These are phyloP conservation scores for Dioszegia crocea DNA, from an alignment of 768 basidiomycete species.

Conservation along the genomic window DNA sequence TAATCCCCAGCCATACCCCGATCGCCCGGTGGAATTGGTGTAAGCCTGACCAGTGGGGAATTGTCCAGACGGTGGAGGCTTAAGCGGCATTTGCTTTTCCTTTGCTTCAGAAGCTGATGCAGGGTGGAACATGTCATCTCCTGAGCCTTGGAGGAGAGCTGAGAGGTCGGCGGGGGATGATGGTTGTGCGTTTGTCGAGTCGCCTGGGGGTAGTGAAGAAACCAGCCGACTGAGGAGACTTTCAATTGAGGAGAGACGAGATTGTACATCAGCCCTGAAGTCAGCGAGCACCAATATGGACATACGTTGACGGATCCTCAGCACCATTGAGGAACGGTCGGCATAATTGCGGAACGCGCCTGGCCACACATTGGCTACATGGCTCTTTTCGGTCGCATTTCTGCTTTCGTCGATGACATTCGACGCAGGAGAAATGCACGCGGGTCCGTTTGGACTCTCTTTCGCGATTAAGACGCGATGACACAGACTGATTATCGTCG, in stretches of 20 bases:
- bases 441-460: conserved; percentile 39
- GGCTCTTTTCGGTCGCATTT: conserved; percentile 48
- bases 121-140: conserved; percentile 45
- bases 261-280: conserved; percentile 43
- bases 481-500: conserved; percentile 29
- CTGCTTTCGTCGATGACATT: conserved; percentile 46
- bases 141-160: conserved; percentile 30
- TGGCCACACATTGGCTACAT: conserved; percentile 48
- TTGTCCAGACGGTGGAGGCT: conserved; percentile 37
- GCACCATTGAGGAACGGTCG: conserved; percentile 49
- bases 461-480: conserved; percentile 4
- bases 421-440: conserved; percentile 47
- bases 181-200: background rate
- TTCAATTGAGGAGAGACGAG: conserved; percentile 48
- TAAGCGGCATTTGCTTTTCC: conserved; percentile 21
- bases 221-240: conserved; percentile 40
- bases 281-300: conserved; percentile 16
- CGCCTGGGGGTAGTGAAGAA: conserved; percentile 19
- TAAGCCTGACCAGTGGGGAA: conserved; percentile 31
- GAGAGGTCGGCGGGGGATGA: conserved; percentile 30
- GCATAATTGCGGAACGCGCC: conserved; percentile 50
- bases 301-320: conserved; percentile 46
- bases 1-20: conserved; percentile 39
- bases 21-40: conserved; percentile 26
- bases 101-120: conserved; percentile 8